A percentile compares a stretch with the other conserved stretches of the same genome.
Conservation (phyloP, 164 flowering plant genomes). For the Cinnamomum chago region DNA sequence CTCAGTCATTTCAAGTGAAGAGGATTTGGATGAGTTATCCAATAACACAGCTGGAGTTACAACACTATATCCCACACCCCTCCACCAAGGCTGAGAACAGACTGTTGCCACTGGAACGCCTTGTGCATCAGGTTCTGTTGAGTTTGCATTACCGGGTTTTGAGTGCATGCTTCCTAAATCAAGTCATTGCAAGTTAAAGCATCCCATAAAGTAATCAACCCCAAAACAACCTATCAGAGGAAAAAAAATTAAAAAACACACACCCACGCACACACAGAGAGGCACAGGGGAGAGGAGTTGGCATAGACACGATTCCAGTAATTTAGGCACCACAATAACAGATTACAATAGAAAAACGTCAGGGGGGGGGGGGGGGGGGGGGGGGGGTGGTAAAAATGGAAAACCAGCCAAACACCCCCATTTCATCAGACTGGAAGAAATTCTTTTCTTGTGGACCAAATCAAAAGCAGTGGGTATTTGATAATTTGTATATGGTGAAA, state of each 20-base stretch:
- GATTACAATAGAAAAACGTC: background rate
- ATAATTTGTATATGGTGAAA: no score
- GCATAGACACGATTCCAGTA: no score
- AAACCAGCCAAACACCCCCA: background rate
- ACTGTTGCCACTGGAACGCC: constrained; percentile 26
- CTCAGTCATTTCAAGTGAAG: constrained; percentile 40
- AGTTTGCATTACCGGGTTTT: constrained; percentile 36
- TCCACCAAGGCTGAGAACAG: constrained; percentile 86
- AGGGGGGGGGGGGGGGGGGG: no score
- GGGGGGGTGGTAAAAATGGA: background rate
- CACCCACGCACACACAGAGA: no score
- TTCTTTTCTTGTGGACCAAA: no score
- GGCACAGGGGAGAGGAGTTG: no score
- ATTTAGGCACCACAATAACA: background rate
- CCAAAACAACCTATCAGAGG: background rate
- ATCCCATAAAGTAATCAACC: no score
- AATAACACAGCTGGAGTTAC: constrained; percentile 25
- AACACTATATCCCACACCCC: constrained; percentile 40
- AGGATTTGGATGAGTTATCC: constrained; percentile 39
- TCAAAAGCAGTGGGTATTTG: no score
- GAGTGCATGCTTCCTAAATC: constrained; percentile 48
- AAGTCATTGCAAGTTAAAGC: no score
- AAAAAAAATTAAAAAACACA: background rate
- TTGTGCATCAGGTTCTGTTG: constrained; percentile 27
- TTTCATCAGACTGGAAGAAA: no score